phyloP scores from a whole-genome alignment of 805 yeast genomes.

The Candida maesae region DNA sequence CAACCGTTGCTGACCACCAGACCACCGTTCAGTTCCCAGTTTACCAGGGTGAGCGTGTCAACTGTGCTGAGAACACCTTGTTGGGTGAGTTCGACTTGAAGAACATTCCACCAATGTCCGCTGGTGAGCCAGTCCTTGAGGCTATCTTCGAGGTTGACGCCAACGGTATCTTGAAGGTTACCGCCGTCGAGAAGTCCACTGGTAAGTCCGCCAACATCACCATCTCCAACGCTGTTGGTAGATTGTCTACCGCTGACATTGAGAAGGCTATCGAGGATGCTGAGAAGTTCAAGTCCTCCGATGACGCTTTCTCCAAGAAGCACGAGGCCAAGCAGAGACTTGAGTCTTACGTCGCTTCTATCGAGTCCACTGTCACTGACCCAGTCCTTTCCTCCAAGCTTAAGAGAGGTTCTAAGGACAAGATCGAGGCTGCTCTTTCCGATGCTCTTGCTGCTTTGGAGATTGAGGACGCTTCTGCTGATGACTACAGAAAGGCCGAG shows the following conservation, averaged over 20 bases:
- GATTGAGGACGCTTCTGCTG: constrained; percentile 94
- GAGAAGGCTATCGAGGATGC: constrained; percentile 99
- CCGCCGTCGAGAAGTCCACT: constrained; percentile 97
- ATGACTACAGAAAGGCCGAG: constrained; percentile 98
- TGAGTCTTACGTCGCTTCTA: constrained; percentile 95
- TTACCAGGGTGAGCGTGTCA: constrained; percentile 99
- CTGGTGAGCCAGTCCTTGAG: constrained; percentile 99
- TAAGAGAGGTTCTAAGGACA: constrained; percentile 96
- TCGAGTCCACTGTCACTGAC: constrained; percentile 95
- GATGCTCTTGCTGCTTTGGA: constrained; percentile 98
- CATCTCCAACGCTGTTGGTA: constrained; percentile 98
- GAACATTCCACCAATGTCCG: constrained; percentile 97
- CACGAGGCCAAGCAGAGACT: constrained; percentile 99
- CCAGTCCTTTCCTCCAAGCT: constrained; percentile 96
- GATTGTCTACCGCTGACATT: constrained; percentile 93
- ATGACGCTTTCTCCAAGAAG: constrained; percentile 98
- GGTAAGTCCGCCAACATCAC: constrained; percentile 98
- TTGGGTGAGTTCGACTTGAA: constrained; percentile 98
- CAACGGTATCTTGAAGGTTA: constrained; percentile 98
- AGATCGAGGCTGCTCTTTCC: constrained; percentile 95
- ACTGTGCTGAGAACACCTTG: constrained; percentile 95
- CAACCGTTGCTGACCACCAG: constrained; percentile 98
- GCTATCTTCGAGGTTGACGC: constrained; percentile 99
- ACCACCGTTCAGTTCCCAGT: constrained; percentile 99
- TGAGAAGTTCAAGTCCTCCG: constrained; percentile 98